Evolutionary conservation across 116 monocot genomes (phyloP), one percentile per base, ranked within the genome.

Genomic region (Posidonia oceanica): DNA sequence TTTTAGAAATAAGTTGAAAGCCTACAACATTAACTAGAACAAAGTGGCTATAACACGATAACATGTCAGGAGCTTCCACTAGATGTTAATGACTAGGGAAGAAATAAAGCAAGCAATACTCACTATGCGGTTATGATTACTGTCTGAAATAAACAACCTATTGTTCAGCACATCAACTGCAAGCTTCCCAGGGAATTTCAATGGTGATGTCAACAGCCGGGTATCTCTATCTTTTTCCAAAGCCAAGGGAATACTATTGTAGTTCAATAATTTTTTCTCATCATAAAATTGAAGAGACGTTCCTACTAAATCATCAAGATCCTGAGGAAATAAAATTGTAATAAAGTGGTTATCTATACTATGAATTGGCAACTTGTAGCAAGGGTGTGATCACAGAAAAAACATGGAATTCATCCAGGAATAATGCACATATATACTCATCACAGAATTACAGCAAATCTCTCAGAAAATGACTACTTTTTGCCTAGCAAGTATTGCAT

Each of bases 81-180:
- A 59, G 59, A 60, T 60, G 29, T 22, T 8, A 10, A 60, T 60
- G 18, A 60, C 20, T 3, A 29, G 18, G 39, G 64, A 39, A 39
- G 15, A 39, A 15, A 71, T 23, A 53, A 48, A 36, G 59, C 4
- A 62, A 69, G 36, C 22, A 76, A 68, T 66, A 54, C 97, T 80
- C 76, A 97, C 97, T 54, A 97, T 92, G 79, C 97, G 85, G 79
- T 97, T 97, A 68, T 97, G 92, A 59, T 97, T 97, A 74, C 97
- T 97, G 75, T 97, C 97, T 63, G 97, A 97, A 73, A 97, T 92
- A 63, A 97, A 97, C 4, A 97, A 66, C 66, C 97, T 83, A 67
- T 87, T 84, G 72, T 97, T 97, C 61, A 72, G 75, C 53, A 78
- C 71, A 82, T 97, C 97, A 57, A 87, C 58, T 54, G 86, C 82